phyloP scores from a whole-genome alignment of 2,329 filamentous ascomycete species.

The Lecanicillium sp. region DNA sequence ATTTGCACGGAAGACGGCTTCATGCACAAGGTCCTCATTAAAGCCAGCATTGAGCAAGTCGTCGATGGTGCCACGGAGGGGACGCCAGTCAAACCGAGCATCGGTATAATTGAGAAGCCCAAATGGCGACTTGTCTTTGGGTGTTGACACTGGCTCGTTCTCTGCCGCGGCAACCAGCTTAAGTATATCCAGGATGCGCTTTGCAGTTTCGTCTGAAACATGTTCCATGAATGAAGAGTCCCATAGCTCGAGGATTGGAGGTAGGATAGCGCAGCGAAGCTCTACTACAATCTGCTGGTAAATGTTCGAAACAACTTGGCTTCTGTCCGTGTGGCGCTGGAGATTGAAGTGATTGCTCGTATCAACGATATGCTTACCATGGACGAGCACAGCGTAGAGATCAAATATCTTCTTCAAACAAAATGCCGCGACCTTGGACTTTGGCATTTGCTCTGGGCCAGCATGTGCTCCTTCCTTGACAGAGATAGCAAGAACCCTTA shows the following conservation, averaged over 20 bases:
- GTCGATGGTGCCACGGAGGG: slow-evolving; percentile 24
- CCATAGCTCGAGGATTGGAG: slow-evolving; percentile 75
- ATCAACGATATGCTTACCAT: slow-evolving; percentile 74
- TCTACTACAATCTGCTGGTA: slow-evolving; percentile 79
- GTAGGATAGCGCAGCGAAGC: slow-evolving; percentile 71
- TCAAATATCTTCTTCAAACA: slow-evolving; percentile 78
- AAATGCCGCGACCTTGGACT: slow-evolving; percentile 44
- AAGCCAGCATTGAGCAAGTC: slow-evolving; percentile 29
- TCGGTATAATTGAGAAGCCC: slow-evolving; percentile 39
- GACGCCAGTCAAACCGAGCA: slow-evolving; percentile 42
- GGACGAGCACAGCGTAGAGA: slow-evolving; percentile 70
- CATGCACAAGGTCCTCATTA: slow-evolving; percentile 59
- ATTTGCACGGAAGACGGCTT: slow-evolving; percentile 79
- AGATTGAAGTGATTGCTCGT: slow-evolving; percentile 54
- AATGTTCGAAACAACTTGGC: slow-evolving; percentile 33
- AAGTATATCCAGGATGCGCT: slow-evolving; percentile 76
- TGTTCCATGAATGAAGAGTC: slow-evolving; percentile 78
- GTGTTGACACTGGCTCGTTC: slow-evolving; percentile 59
- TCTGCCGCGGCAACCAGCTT: slow-evolving; percentile 74
- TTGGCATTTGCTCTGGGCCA: slow-evolving; percentile 39
- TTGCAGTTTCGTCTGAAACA: slow-evolving; percentile 67
- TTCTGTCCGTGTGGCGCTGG: slow-evolving; percentile 36
- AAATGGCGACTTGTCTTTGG: slow-evolving; percentile 47
- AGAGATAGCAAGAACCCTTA: slow-evolving; percentile 54
- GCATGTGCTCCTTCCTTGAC: slow-evolving; percentile 31